Conservation (phyloP, 805 yeast species). For the Starmerella lactis-condensi region DNA sequence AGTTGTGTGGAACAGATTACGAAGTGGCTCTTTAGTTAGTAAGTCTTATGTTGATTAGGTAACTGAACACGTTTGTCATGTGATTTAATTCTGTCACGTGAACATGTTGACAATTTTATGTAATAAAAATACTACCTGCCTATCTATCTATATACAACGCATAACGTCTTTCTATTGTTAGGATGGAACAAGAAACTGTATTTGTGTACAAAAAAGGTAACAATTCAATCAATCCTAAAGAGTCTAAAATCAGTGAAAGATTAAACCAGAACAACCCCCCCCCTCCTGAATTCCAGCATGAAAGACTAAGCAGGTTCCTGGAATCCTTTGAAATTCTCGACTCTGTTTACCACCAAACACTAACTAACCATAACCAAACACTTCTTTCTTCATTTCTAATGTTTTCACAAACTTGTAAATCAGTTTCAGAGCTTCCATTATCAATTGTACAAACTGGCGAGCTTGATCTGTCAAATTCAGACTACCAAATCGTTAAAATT, state of each 20-base stretch:
- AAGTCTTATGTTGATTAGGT: no score
- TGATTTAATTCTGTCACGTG: no score
- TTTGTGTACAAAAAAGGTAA: conserved; percentile 8
- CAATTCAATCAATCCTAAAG: conserved; percentile 1
- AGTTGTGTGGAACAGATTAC: no score
- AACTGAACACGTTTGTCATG: no score
- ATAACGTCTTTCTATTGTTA: not conserved
- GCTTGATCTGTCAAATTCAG: conserved; percentile 1
- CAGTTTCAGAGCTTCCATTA: no score
- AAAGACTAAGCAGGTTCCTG: conserved; percentile 4
- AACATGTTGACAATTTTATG: no score
- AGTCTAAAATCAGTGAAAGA: conserved; percentile 3
- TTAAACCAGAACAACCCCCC: conserved; percentile 1
- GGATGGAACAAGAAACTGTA: conserved; percentile 6
- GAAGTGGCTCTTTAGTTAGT: no score
- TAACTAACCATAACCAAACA: not conserved
- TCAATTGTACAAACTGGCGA: no score
- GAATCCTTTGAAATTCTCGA: conserved; percentile 4
- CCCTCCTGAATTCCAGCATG: not conserved
- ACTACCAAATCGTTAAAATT: conserved; percentile 16
- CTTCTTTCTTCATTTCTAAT: not conserved
- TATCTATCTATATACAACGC: not conserved
- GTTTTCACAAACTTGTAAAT: not conserved
- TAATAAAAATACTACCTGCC: no score
- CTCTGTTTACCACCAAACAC: not conserved